Percentiles rank a stretch among this genome's conserved stretches.
Conservation (phyloP, 1,284 basidiomycete species). For the Paramarasmius palmivorus region DNA sequence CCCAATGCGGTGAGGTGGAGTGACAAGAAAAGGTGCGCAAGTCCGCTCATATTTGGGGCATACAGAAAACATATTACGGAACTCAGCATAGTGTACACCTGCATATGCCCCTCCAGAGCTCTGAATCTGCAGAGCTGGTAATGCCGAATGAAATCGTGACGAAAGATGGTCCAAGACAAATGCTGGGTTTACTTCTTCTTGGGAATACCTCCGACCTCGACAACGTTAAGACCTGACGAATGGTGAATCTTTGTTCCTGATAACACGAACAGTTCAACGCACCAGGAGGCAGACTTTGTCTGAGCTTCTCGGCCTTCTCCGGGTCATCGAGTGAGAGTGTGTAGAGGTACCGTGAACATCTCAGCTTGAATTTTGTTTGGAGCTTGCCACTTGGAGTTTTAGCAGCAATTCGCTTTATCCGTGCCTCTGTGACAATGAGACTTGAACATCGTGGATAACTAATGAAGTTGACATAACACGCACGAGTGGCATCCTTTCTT, state of each 20-base stretch:
- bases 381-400: conserved; percentile 72
- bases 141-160: conserved; percentile 5
- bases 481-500: conserved; percentile 84
- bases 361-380: conserved; percentile 98
- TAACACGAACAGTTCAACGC: too few relatives aligned
- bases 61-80: conserved; percentile 9
- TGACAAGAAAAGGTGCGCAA: conserved; percentile 3
- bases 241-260: too few relatives aligned
- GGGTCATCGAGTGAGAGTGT: conserved; percentile 94
- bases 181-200: conserved; percentile 67
- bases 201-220: conserved; percentile 62
- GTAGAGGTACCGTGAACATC: conserved; percentile 97
- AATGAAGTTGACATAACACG: conserved; percentile 22
- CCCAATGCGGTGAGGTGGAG: neutral
- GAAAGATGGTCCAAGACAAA: neutral
- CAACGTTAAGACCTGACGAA: conserved; percentile 56
- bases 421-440: conserved; percentile 66
- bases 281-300: conserved; percentile 95
- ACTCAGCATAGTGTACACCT: conserved; percentile 15
- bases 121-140: neutral
- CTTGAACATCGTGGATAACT: neutral
- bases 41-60: conserved; percentile 13
- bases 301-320: conserved; percentile 98
- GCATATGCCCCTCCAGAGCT: conserved; percentile 6
- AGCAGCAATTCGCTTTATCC: conserved; percentile 91